phyloP scores from a whole-genome alignment of 2,329 filamentous ascomycete genomes.

The Talaromyces sp. region DNA sequence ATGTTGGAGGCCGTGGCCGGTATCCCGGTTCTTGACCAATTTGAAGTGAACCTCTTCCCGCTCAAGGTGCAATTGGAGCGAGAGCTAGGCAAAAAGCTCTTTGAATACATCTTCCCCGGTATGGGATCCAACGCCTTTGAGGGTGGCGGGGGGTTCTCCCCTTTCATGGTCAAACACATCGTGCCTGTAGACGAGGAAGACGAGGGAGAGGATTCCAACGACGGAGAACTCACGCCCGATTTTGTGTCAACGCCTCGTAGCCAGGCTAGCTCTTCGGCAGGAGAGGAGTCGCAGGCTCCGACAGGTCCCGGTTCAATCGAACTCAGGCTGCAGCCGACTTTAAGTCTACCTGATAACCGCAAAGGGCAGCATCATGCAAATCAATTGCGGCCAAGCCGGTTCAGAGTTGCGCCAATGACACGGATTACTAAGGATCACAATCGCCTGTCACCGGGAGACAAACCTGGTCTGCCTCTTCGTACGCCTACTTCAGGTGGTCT shows the following conservation, averaged over 20 bases:
- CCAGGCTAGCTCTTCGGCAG: constrained; percentile 28
- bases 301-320: constrained; percentile 70
- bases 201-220: constrained; percentile 33
- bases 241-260: constrained; percentile 33
- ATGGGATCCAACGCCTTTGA: constrained; percentile 54
- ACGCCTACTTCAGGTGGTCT: constrained; percentile 18
- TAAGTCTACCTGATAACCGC: constrained; percentile 50
- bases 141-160: constrained; percentile 44
- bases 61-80: constrained; percentile 90
- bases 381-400: constrained; percentile 20
- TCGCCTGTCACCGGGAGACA: constrained; percentile 16
- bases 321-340: constrained; percentile 73
- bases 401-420: constrained; percentile 30
- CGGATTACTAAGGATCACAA: constrained; percentile 23
- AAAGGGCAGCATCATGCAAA: constrained; percentile 22
- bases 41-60: constrained; percentile 89
- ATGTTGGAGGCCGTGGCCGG: constrained; percentile 98
- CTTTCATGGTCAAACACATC: constrained; percentile 48
- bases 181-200: constrained; percentile 37
- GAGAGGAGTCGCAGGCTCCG: constrained; percentile 47
- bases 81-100: constrained; percentile 85
- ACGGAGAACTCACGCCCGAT: constrained; percentile 46
- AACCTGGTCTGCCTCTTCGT: constrained; percentile 1
- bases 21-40: constrained; percentile 94
- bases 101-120: constrained; percentile 95